phyloP scores from a whole-genome alignment of 2,329 filamentous ascomycete species.

The Diaporthe vaccinii region DNA sequence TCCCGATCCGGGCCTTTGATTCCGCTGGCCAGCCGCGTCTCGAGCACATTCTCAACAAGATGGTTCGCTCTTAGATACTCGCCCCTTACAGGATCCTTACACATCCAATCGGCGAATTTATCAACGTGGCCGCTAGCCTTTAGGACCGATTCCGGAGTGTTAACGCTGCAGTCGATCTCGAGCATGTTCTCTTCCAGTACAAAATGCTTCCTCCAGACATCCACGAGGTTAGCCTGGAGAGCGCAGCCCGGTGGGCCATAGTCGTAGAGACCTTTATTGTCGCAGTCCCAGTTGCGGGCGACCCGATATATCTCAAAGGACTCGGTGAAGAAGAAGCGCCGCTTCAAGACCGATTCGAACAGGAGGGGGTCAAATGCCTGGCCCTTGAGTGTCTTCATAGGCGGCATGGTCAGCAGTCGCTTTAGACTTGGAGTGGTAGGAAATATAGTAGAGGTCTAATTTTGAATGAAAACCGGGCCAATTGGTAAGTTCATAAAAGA shows the following conservation, averaged over 20 bases:
- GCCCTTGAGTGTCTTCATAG: background rate
- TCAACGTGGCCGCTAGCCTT: conserved; percentile 98
- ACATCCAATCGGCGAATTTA: conserved; percentile 99
- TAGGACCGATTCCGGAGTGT: conserved; percentile 93
- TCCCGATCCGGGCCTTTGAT: conserved; percentile 82
- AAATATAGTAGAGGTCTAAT: background rate
- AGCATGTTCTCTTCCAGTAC: conserved; percentile 95
- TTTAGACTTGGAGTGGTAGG: background rate
- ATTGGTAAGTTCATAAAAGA: no score
- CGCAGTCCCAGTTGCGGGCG: conserved; percentile 57
- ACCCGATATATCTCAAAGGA: conserved; percentile 96
- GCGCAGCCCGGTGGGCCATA: conserved; percentile 91
- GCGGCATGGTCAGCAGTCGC: background rate
- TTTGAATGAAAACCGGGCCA: background rate
- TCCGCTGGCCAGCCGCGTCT: conserved; percentile 81
- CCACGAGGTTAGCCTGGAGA: conserved; percentile 88
- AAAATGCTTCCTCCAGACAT: conserved; percentile 93
- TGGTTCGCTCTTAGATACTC: conserved; percentile 97
- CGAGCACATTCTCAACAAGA: conserved; percentile 93
- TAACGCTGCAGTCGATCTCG: conserved; percentile 91
- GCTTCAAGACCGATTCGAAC: conserved; percentile 48
- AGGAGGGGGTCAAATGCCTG: background rate
- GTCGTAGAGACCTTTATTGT: conserved; percentile 83
- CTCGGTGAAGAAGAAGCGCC: conserved; percentile 93
- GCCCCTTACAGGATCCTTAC: conserved; percentile 96